A percentile compares a stretch with the other conserved stretches of the same genome.
phyloP scores from a whole-genome alignment of 1,284 basidiomycete species.

The Naganishia liquefaciens region DNA sequence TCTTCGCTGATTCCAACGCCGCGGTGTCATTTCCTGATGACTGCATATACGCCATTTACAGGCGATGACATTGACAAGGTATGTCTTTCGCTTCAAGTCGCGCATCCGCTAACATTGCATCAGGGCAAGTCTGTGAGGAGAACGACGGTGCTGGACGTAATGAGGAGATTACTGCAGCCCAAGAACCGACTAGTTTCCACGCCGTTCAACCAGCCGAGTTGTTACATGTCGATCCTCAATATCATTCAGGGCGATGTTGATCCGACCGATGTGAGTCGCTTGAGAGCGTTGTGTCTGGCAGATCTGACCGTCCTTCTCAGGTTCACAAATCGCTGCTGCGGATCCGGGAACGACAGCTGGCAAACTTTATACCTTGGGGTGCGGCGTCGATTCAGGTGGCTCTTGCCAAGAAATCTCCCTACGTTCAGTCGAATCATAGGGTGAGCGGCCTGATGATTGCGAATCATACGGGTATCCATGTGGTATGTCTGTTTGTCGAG shows the following conservation, averaged over 20 bases:
- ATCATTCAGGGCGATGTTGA: slow-evolving; percentile 99
- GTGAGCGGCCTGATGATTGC: slow-evolving; percentile 98
- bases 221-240: slow-evolving; percentile 97
- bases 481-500: slow-evolving; percentile 60
- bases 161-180: slow-evolving; percentile 94
- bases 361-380: slow-evolving; percentile 99
- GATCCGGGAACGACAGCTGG: slow-evolving; percentile 92
- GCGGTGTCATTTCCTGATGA: slow-evolving; percentile 99
- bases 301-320: slow-evolving; percentile 54
- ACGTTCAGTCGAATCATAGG: slow-evolving; percentile 81
- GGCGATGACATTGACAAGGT: slow-evolving; percentile 94
- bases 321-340: slow-evolving; percentile 95
- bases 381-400: slow-evolving; percentile 98
- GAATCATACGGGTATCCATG: slow-evolving; percentile 96
- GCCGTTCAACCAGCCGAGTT: slow-evolving; percentile 81
- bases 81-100: slow-evolving; percentile 16
- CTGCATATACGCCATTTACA: slow-evolving; percentile 98
- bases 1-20: slow-evolving; percentile 97
- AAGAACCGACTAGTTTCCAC: slow-evolving; percentile 99
- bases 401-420: slow-evolving; percentile 85
- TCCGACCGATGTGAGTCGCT: slow-evolving; percentile 80
- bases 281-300: not conserved
- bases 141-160: slow-evolving; percentile 96
- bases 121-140: slow-evolving; percentile 85
- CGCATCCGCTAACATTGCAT: slow-evolving; percentile 27